Conservation (phyloP, 202 grass and related monocot species). For the Musa balbisiana region DNA sequence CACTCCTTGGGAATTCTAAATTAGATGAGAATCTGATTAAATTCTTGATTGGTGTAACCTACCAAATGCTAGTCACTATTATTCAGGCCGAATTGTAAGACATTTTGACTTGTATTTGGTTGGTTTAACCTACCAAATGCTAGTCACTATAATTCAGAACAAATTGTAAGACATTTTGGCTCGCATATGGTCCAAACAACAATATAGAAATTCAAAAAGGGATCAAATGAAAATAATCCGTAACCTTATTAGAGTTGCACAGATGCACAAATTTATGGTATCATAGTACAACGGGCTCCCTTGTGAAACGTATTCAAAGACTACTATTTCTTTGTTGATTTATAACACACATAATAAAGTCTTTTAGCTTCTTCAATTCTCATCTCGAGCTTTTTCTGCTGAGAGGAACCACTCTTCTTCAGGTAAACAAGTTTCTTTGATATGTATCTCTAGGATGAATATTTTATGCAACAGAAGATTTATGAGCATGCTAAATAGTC, state of each 20-base stretch:
- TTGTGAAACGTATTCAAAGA: not conserved
- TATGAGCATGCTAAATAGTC: too few species aligned
- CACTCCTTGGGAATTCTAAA: not conserved
- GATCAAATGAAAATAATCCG: not conserved
- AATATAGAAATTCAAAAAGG: not conserved
- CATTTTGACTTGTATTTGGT: not conserved
- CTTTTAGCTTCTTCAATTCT: too few species aligned
- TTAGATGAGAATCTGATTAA: not conserved
- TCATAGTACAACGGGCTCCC: not conserved
- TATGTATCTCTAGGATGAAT: too few species aligned
- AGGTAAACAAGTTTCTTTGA: too few species aligned
- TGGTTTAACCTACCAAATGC: not conserved
- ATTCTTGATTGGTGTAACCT: not conserved
- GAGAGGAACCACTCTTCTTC: too few species aligned
- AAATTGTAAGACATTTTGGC: not conserved
- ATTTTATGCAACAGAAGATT: too few species aligned
- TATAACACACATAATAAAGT: too few species aligned
- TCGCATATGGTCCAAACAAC: not conserved
- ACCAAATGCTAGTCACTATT: not conserved
- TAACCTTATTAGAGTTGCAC: not conserved
- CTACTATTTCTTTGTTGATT: too few species aligned
- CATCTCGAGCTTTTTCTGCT: too few species aligned
- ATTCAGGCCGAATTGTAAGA: not conserved
- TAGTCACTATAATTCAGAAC: not conserved
- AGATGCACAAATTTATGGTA: not conserved